A percentile compares a stretch with the other conserved stretches of the same genome.
Evolutionary conservation across 371 early-diverging fungal species (phyloP).

Genomic region (Catenaria anguillulae): DNA sequence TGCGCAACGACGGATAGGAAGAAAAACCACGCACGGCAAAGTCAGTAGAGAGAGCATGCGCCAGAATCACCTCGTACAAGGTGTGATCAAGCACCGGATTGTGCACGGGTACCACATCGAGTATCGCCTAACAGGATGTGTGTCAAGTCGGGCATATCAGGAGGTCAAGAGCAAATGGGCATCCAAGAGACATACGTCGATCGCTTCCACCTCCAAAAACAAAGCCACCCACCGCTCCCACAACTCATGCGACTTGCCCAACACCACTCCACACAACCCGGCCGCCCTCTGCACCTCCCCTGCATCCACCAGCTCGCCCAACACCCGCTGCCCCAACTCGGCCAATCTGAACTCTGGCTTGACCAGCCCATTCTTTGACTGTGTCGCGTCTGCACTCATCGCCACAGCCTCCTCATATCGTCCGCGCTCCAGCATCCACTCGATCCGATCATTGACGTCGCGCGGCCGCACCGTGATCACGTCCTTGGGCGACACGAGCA

Average conservation of each 20-base stretch:
- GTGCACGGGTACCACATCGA: slow-evolving; percentile 60
- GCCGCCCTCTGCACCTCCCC: slow-evolving; percentile 61
- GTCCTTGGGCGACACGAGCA: slow-evolving; percentile 81
- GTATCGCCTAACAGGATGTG: slow-evolving; percentile 45
- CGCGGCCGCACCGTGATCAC: slow-evolving; percentile 73
- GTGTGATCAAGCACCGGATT: slow-evolving; percentile 57
- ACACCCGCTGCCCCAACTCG: slow-evolving; percentile 69
- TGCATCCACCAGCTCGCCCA: slow-evolving; percentile 51
- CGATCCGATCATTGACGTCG: slow-evolving; percentile 77
- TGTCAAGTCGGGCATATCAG: too few species aligned
- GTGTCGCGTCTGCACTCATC: slow-evolving; percentile 21
- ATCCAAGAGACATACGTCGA: slow-evolving; percentile 32
- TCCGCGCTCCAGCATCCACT: slow-evolving; percentile 68
- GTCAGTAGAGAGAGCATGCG: slow-evolving; percentile 35
- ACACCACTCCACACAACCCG: slow-evolving; percentile 44
- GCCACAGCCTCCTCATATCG: slow-evolving; percentile 64
- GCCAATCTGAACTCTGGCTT: slow-evolving; percentile 34
- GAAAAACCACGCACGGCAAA: slow-evolving; percentile 26
- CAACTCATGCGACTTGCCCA: slow-evolving; percentile 43
- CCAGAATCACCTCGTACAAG: slow-evolving; percentile 76
- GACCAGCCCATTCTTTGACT: slow-evolving; percentile 23
- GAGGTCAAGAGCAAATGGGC: too few species aligned
- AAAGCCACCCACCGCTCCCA: slow-evolving; percentile 87
- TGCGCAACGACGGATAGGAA: background rate
- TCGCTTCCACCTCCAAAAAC: slow-evolving; percentile 56